Conservation (phyloP, 352 stramenopile genomes). For the Phytopythium cucurbitacearum region DNA sequence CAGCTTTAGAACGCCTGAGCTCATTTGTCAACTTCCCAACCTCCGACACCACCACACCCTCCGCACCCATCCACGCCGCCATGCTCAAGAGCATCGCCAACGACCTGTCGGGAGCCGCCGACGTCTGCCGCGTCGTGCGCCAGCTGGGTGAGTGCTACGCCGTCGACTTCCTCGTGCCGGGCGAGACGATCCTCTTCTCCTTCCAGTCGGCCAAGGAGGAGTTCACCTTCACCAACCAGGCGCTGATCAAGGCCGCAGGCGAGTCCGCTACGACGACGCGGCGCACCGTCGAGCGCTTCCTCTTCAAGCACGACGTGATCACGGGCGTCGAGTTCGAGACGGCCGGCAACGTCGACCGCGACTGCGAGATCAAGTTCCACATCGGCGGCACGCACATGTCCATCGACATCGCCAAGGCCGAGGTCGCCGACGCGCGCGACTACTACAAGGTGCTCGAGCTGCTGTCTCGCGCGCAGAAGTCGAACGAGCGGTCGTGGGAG, state of each 20-base stretch:
- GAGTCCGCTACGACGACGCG: slow-evolving; percentile 40
- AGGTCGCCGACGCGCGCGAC: slow-evolving; percentile 33
- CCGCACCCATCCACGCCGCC: not conserved
- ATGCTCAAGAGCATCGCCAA: slow-evolving; percentile 51
- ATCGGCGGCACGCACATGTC: slow-evolving; percentile 32
- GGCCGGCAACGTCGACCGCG: slow-evolving; percentile 43
- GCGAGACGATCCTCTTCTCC: slow-evolving; percentile 43
- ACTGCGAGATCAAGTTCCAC: slow-evolving; percentile 64
- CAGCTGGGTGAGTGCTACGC: slow-evolving; percentile 26
- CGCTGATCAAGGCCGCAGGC: slow-evolving; percentile 33
- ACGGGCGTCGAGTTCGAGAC: slow-evolving; percentile 43
- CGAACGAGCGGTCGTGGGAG: slow-evolving; percentile 23
- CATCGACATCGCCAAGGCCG: slow-evolving; percentile 52
- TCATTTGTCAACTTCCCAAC: not conserved
- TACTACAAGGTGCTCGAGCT: slow-evolving; percentile 53
- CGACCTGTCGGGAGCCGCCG: slow-evolving; percentile 42
- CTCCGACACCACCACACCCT: not conserved
- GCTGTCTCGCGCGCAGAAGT: slow-evolving; percentile 34
- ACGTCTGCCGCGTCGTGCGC: slow-evolving; percentile 40
- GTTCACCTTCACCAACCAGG: slow-evolving; percentile 60
- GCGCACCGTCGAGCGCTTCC: slow-evolving; percentile 32
- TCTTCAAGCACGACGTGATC: slow-evolving; percentile 34
- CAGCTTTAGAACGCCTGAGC: not conserved
- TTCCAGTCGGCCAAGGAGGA: slow-evolving; percentile 58
- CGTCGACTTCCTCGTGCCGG: slow-evolving; percentile 27